Conservation (phyloP, 768 basidiomycete species). For the Termitomyces sp. region DNA sequence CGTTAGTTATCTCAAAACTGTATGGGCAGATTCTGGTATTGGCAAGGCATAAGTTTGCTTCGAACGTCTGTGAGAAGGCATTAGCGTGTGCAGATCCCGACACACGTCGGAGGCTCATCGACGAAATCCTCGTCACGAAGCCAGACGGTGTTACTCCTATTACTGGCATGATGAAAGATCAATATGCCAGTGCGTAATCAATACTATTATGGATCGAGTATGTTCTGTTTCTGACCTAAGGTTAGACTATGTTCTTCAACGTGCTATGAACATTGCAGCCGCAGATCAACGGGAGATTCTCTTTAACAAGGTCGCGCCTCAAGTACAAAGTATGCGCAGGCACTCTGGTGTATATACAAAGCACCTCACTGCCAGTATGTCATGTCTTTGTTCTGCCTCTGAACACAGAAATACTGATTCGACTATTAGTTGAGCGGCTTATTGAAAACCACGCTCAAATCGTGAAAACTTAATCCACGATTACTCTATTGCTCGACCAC, state of each 20-base stretch:
- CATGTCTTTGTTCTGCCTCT: not conserved
- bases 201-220: not conserved
- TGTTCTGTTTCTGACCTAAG: not conserved
- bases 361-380: constrained; percentile 76
- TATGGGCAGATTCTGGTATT: constrained; percentile 74
- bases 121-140: constrained; percentile 70
- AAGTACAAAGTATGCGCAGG: constrained; percentile 65
- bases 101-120: constrained; percentile 64
- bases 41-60: constrained; percentile 89
- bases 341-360: constrained; percentile 73
- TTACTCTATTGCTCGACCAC: constrained; percentile 9
- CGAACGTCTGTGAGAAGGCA: constrained; percentile 94
- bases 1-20: constrained; percentile 60
- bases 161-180: constrained; percentile 79
- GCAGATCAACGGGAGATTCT: constrained; percentile 68
- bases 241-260: constrained; percentile 82
- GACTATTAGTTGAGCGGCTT: constrained; percentile 57
- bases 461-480: constrained; percentile 12
- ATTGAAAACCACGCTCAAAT: constrained; percentile 44
- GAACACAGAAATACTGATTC: constrained; percentile 6
- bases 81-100: constrained; percentile 60
- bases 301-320: constrained; percentile 56
- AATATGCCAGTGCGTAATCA: constrained; percentile 70
- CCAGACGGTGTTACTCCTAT: constrained; percentile 67
- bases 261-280: constrained; percentile 64